Percentiles rank a stretch among this genome's conserved stretches.
Conservation (phyloP, 305 asterid species). For the Solanum hybrid region DNA sequence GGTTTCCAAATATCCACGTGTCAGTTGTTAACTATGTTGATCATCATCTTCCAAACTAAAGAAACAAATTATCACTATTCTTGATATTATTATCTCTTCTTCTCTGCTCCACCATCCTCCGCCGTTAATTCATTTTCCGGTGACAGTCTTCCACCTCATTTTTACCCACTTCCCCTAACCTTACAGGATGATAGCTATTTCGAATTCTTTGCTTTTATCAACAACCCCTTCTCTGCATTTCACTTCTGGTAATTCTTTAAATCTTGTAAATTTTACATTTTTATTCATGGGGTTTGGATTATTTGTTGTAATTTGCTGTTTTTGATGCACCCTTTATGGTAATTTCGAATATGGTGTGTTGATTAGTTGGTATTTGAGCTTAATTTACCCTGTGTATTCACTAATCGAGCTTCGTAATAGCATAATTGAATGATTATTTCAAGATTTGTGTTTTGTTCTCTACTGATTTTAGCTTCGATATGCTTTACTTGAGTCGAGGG, state of each 20-base stretch:
- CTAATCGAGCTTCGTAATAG: not conserved
- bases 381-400: not conserved
- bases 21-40: not conserved
- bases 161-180: not conserved
- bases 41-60: slow-evolving; percentile 11
- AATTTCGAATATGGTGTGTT: not conserved
- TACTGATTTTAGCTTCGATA: not conserved
- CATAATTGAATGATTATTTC: not conserved
- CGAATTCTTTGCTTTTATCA: slow-evolving; percentile 7
- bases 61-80: not conserved
- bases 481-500: not conserved
- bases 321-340: not conserved
- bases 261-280: not conserved
- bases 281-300: not conserved
- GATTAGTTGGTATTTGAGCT: not conserved
- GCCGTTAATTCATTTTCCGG: not conserved
- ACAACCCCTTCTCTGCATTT: not conserved
- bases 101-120: not conserved
- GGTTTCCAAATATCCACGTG: not conserved
- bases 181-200: slow-evolving; percentile 12
- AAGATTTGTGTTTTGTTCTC: not conserved
- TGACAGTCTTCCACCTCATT: not conserved
- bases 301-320: not conserved
- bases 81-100: not conserved
- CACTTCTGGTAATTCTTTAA: slow-evolving; percentile 7